Evolutionary conservation across 2,329 filamentous ascomycete species (phyloP).

Genomic region (Trichoderma oligosporum): DNA sequence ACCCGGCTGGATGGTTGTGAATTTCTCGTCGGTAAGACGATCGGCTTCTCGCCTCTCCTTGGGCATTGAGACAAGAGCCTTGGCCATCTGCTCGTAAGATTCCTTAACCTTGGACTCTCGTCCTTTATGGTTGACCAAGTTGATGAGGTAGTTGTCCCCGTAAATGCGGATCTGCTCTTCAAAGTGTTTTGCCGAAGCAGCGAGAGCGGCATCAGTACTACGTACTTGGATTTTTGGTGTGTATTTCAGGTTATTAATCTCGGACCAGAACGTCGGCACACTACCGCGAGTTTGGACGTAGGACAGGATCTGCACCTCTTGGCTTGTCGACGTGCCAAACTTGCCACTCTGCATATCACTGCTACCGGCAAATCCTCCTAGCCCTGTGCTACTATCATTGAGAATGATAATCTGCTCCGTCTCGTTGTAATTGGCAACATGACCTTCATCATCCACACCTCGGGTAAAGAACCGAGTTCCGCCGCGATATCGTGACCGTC

Average conservation of each 20-base stretch:
- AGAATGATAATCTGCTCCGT: constrained; percentile 89
- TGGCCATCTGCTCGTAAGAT: constrained; percentile 88
- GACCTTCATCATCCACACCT: constrained; percentile 85
- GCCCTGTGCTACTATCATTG: constrained; percentile 72
- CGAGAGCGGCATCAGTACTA: constrained; percentile 72
- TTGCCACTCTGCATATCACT: constrained; percentile 72
- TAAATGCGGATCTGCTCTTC: constrained; percentile 90
- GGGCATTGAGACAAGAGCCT: constrained; percentile 66
- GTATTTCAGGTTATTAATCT: constrained; percentile 90
- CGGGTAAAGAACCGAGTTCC: constrained; percentile 94
- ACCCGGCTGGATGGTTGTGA: constrained; percentile 69
- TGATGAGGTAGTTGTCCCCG: constrained; percentile 95
- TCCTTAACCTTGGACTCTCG: constrained; percentile 85
- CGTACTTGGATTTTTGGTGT: constrained; percentile 86
- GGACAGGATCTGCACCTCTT: constrained; percentile 83
- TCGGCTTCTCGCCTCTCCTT: constrained; percentile 64
- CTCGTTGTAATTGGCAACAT: constrained; percentile 99
- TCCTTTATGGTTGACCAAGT: constrained; percentile 94
- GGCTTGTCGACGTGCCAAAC: constrained; percentile 53
- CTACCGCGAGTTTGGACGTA: constrained; percentile 97
- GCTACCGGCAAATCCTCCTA: constrained; percentile 77
- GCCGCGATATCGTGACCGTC: constrained; percentile 80
- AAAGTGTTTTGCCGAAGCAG: constrained; percentile 82
- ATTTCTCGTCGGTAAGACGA: constrained; percentile 68
- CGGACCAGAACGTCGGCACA: constrained; percentile 93